These are phyloP conservation scores for Nicotiana tomentosiformis DNA, from an alignment of 257 asterid genomes.

Conservation along the genomic window DNA sequence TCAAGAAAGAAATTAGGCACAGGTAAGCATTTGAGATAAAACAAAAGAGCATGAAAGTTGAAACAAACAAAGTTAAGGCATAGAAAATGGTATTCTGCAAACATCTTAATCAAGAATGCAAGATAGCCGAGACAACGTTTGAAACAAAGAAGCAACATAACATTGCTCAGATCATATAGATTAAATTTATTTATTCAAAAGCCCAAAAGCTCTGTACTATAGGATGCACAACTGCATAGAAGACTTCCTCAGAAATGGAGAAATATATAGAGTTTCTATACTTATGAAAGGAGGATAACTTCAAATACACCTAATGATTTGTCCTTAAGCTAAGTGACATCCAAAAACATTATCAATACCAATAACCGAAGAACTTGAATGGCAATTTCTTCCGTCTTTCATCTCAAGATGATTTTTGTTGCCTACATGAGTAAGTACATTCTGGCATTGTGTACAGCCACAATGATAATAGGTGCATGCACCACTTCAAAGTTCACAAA, in stretches of 20 bases:
- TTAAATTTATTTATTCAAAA: neutral
- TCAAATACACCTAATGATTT: neutral
- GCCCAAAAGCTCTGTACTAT: neutral
- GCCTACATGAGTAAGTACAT: neutral
- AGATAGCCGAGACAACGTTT: neutral
- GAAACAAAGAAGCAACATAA: neutral
- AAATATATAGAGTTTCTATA: neutral
- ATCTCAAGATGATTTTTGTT: neutral
- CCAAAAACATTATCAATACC: neutral
- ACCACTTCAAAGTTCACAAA: neutral
- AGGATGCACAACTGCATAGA: neutral
- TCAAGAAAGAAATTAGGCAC: neutral
- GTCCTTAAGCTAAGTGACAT: neutral
- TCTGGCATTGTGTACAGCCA: neutral
- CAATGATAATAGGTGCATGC: neutral
- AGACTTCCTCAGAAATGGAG: neutral
- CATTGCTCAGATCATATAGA: neutral
- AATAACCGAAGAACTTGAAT: neutral
- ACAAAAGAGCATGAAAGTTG: neutral
- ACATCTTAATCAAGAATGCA: neutral
- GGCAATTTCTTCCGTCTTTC: neutral
- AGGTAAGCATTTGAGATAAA: neutral
- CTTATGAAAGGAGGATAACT: neutral
- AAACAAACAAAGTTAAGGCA: neutral
- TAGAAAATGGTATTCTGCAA: neutral